Evolutionary conservation across 1,139 yeast species (phyloP), one percentile per base, ranked within the genome.

Genomic region (Taiozyma sp.): DNA sequence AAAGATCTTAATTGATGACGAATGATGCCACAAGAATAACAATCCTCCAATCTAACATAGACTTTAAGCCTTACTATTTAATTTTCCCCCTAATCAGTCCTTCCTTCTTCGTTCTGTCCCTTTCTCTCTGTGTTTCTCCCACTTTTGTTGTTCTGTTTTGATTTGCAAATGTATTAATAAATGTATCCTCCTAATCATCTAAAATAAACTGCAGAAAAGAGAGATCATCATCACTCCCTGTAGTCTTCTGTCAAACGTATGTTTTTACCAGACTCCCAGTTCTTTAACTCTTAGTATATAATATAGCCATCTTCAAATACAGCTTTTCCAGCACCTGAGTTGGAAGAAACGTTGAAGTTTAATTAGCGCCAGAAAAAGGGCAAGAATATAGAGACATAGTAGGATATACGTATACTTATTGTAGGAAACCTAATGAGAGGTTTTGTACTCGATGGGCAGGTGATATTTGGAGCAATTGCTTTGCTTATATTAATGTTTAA

Each of bases 1-100:
- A 39, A 72, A 71, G 51, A 68, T 72, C 47, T 43, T 57, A 10
- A 60, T 62, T 51, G 63, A 60, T 45, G 63, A 62, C 48, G 62
- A 58, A 38, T 38, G 41, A 38, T 38, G 41, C 41, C 41, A 38
- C n/a, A 38, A 19, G 9, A 38, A 19, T 10, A 38, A 9, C 14
- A 16, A 38, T 4, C 14, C 24, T 19, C 7, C 27, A n/a, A 38
- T 38, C 27, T 38, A 14, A 32, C 36, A 32, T 32, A 32, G 36
- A 32, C 36, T 32, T n/a, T 32, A 32, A 12, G 14, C 14, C 34
- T 13, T n/a, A 32, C 1, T 32, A 32, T 13, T 32, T n/a, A 13
- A 32, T 14, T 32, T 32, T 7, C 34, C n/a, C 34, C n/a, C 36
- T 32, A 32, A 14, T 32, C 19, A 32, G 36, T 32, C 36, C 36